Evolutionary conservation across 2,329 filamentous ascomycete species (phyloP).

Genomic region (Colletotrichum incanum): DNA sequence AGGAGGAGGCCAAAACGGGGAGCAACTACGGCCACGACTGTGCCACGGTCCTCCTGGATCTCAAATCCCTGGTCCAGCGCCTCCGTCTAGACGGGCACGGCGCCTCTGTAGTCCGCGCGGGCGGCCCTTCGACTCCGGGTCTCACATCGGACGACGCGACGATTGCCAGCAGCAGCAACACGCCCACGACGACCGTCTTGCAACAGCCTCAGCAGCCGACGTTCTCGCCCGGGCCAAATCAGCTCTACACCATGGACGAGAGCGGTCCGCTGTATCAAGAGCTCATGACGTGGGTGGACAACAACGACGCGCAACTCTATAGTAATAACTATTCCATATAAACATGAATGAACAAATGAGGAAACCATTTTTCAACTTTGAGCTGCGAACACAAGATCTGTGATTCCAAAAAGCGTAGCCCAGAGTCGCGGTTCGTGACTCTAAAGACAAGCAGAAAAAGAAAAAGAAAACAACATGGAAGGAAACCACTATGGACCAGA

Average conservation of each 20-base stretch:
- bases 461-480: too few species aligned
- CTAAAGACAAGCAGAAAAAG: neutral
- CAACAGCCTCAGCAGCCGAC: conserved; percentile 15
- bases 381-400: neutral
- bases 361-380: neutral
- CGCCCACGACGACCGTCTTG: conserved; percentile 2
- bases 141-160: conserved; percentile 15
- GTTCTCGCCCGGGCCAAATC: conserved; percentile 12
- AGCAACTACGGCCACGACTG: conserved; percentile 58
- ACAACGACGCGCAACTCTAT: conserved; percentile 47
- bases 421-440: neutral
- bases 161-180: conserved; percentile 22
- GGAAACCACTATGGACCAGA: too few species aligned
- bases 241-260: conserved; percentile 47
- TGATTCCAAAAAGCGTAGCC: too few species aligned
- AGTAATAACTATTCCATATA: conserved; percentile 36
- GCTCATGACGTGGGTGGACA: conserved; percentile 56
- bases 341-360: neutral
- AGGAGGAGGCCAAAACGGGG: conserved; percentile 56
- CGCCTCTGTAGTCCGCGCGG: neutral
- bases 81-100: conserved; percentile 47
- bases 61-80: conserved; percentile 54
- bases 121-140: conserved; percentile 13
- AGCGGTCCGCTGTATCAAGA: conserved; percentile 54
- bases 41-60: conserved; percentile 56